phyloP scores from a whole-genome alignment of 2,329 filamentous ascomycete genomes.

The Fusarium sp. region DNA sequence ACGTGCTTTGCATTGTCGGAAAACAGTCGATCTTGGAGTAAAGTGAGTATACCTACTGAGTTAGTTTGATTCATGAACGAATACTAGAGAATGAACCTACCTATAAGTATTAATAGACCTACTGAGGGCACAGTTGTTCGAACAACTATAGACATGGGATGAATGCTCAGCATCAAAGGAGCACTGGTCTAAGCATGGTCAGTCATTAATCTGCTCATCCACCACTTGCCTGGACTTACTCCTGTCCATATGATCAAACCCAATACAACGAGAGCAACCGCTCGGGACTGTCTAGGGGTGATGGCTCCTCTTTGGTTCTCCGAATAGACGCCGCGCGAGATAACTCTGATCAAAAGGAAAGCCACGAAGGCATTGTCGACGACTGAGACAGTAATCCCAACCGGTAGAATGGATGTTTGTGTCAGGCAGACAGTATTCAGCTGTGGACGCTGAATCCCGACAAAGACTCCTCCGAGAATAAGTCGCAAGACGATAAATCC shows the following conservation, averaged over 20 bases:
- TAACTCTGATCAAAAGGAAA: constrained; percentile 57
- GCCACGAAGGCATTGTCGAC: constrained; percentile 61
- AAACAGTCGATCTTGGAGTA: constrained; percentile 47
- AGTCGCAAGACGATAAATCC: constrained; percentile 61
- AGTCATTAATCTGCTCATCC: constrained; percentile 3
- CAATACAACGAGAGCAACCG: constrained; percentile 56
- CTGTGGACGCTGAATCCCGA: constrained; percentile 66
- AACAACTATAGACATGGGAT: constrained; percentile 56
- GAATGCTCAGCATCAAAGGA: constrained; percentile 63
- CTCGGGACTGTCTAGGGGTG: constrained; percentile 53
- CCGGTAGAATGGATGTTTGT: constrained; percentile 57
- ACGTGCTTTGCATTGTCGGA: constrained; percentile 1
- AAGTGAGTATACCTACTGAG: constrained; percentile 51
- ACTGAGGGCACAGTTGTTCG: constrained; percentile 64
- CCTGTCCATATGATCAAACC: constrained; percentile 66
- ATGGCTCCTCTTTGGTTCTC: constrained; percentile 49
- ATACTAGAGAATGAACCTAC: constrained; percentile 49
- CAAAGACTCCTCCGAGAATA: constrained; percentile 65
- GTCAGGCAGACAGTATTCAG: constrained; percentile 66
- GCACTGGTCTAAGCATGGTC: constrained; percentile 59
- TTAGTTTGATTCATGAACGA: constrained; percentile 3
- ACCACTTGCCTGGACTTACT: constrained; percentile 55
- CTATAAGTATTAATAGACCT: constrained; percentile 63
- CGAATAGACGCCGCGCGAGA: constrained; percentile 53
- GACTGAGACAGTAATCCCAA: constrained; percentile 60